Base-by-base conservation (phyloP, 139 green algal species). In the Chlamydomonas asymmetrica region DNA sequence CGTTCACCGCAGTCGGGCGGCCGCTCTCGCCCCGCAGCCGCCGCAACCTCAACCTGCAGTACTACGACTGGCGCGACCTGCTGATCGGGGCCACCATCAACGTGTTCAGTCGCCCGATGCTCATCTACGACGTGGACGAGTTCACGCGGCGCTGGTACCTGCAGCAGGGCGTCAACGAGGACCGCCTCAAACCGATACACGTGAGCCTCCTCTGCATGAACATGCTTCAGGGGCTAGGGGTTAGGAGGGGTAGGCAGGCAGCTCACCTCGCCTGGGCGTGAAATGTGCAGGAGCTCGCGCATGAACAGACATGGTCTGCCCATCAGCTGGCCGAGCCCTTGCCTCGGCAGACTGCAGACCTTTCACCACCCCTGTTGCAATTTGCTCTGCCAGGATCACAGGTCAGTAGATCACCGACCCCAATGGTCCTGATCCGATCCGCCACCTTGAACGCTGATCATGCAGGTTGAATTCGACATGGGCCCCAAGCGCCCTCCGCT, bases 21-120 rank as follows among this genome's bases (percentile, higher is more conserved):
- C 83, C 83, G 8, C 50, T 84, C 64, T 88, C 83, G 0, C 80
- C 83, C 5, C 27, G 35, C 18, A 73, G 69, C 43, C 67, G 74
- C 4, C 38, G 18, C 20, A 31, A 34, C 22, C 76, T 78, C 5
- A 37, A 63, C 25, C 73, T 84, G 37, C 27, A 78, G 57, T 86
- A 86, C 80, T 88, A 88, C 73, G 41, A 84, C 59, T 88, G 83
- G 83, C 50, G 60, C 5, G 92, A 98, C 74, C 73, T 97, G 34
- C 63, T 69, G 27, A 75, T 97, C 8, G 93, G 93, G 3, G 52
- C 43, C 22, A 80, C 74, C 1, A 56, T 97, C 27, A 84, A 78
- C 49, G 75, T 85, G 63, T 66, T 69, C 72, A 48, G 62, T 45
- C 41, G 62, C 32, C 10, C 31, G 48, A 50, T 78, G 45, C 48